These are phyloP conservation scores for Arbutus unedo DNA, from an alignment of 148 eudicot species.

Conservation along the genomic window DNA sequence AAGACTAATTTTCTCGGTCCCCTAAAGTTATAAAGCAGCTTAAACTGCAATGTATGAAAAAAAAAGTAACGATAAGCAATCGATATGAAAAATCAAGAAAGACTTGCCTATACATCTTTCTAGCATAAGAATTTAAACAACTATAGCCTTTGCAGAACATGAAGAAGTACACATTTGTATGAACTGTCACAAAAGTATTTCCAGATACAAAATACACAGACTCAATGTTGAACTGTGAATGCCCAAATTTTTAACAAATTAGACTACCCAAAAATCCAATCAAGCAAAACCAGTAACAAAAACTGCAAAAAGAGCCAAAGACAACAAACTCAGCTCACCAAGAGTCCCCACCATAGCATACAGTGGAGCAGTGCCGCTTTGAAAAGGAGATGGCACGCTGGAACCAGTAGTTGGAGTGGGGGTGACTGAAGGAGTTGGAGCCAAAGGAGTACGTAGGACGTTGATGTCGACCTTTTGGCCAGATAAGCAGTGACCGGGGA, in stretches of 20 bases:
- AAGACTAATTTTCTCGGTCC: no score
- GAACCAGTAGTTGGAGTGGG: not conserved
- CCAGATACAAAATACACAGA: not conserved
- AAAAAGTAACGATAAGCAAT: no score
- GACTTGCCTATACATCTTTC: no score
- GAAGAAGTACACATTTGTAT: not conserved
- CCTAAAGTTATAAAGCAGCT: no score
- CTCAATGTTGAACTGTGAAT: not conserved
- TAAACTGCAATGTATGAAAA: no score
- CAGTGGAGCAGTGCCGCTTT: not conserved
- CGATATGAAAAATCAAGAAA: no score
- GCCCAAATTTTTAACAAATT: not conserved
- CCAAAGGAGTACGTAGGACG: conserved; percentile 13
- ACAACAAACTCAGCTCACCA: not conserved
- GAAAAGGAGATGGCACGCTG: conserved; percentile 7
- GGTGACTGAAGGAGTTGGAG: conserved; percentile 14
- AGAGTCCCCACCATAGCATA: not conserved
- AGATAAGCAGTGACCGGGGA: conserved; percentile 26
- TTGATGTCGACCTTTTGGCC: conserved; percentile 29
- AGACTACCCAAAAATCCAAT: not conserved
- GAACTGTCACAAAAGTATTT: not conserved
- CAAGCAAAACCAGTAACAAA: conserved; percentile 12
- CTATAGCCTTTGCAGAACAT: not conserved
- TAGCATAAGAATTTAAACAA: not conserved
- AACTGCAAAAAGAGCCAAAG: conserved; percentile 10